Percentiles rank a stretch among this genome's conserved stretches.
These are phyloP conservation scores for Zangia roseola DNA, from an alignment of 768 basidiomycete species.

Conservation along the genomic window DNA sequence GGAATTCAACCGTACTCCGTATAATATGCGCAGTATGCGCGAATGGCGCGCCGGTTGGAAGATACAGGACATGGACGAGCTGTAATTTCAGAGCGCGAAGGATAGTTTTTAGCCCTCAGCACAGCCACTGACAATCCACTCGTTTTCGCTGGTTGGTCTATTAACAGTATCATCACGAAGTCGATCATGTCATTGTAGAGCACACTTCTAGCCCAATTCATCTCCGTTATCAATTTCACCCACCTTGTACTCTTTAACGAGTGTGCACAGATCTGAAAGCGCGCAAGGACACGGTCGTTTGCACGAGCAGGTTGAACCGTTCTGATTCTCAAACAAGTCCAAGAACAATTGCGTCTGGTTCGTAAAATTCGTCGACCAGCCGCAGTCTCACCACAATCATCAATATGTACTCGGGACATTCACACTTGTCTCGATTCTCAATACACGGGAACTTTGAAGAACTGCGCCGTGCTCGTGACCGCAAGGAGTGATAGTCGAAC, in stretches of 20 bases:
- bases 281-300: background rate
- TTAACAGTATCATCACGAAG: no score
- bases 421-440: no score
- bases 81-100: no score
- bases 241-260: background rate
- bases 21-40: constrained; percentile 13
- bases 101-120: background rate
- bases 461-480: no score
- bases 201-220: background rate
- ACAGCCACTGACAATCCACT: constrained; percentile 25
- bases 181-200: background rate
- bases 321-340: constrained; percentile 11
- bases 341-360: constrained; percentile 11
- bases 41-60: constrained; percentile 21
- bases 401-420: no score
- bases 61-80: constrained; percentile 19
- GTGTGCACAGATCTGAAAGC: constrained; percentile 4
- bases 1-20: constrained; percentile 22
- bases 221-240: background rate
- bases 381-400: constrained; percentile 3
- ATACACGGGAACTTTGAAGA: no score
- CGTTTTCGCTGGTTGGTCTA: no score
- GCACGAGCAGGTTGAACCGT: constrained; percentile 11
- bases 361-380: constrained; percentile 3
- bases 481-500: no score